Evolutionary conservation across 2,329 filamentous ascomycete species (phyloP).

Genomic region (Xylariaceae sp.): DNA sequence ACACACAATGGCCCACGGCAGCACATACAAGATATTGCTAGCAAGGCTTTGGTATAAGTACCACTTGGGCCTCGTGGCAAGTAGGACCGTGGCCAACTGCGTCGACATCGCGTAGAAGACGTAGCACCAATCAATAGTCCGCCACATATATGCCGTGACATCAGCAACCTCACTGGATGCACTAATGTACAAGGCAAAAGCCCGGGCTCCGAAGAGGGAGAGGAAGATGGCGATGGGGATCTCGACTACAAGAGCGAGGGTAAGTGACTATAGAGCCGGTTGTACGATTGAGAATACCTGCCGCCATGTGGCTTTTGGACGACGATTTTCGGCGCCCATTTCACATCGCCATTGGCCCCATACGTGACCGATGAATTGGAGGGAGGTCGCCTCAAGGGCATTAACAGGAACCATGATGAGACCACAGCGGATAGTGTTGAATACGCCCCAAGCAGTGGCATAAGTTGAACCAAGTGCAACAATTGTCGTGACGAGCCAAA

Average conservation of each 20-base stretch:
- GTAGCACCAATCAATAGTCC: slow-evolving; percentile 69
- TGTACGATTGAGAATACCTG: slow-evolving; percentile 46
- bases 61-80: slow-evolving; percentile 69
- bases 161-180: slow-evolving; percentile 60
- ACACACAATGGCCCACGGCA: slow-evolving; percentile 73
- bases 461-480: slow-evolving; percentile 68
- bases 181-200: slow-evolving; percentile 69
- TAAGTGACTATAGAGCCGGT: slow-evolving; percentile 60
- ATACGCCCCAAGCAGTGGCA: slow-evolving; percentile 75
- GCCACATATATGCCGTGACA: slow-evolving; percentile 71
- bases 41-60: slow-evolving; percentile 71
- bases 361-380: slow-evolving; percentile 69
- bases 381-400: slow-evolving; percentile 67
- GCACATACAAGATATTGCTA: slow-evolving; percentile 71
- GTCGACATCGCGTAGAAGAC: slow-evolving; percentile 71
- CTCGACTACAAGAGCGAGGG: slow-evolving; percentile 63
- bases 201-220: slow-evolving; percentile 61
- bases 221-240: slow-evolving; percentile 68
- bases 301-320: slow-evolving; percentile 19
- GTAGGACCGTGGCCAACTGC: slow-evolving; percentile 67
- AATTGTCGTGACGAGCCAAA: slow-evolving; percentile 72
- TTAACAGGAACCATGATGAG: slow-evolving; percentile 76
- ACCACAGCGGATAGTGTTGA: slow-evolving; percentile 77
- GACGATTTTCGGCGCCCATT: slow-evolving; percentile 24
- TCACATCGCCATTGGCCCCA: slow-evolving; percentile 61